Conservation (phyloP, 1,284 basidiomycete genomes). For the Fomitiporia mediterranea region DNA sequence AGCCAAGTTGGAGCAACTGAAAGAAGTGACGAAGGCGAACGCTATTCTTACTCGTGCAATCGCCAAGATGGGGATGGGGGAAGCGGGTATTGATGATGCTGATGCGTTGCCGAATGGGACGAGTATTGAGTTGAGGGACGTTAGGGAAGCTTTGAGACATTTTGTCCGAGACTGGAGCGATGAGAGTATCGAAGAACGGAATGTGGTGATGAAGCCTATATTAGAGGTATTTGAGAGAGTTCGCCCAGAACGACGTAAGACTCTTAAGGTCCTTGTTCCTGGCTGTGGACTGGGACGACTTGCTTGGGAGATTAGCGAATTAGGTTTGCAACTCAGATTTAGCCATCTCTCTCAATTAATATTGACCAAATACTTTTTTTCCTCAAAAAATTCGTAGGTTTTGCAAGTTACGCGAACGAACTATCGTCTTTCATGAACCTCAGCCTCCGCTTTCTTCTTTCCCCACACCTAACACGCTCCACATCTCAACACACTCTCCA, state of each 20-base stretch:
- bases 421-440: slow-evolving; percentile 62
- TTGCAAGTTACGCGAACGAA: slow-evolving; percentile 53
- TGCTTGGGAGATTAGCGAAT: slow-evolving; percentile 59
- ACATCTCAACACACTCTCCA: slow-evolving; percentile 46
- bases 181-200: slow-evolving; percentile 48
- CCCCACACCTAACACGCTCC: slow-evolving; percentile 37
- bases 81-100: slow-evolving; percentile 18
- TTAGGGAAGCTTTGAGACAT: slow-evolving; percentile 57
- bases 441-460: slow-evolving; percentile 52
- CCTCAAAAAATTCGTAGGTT: slow-evolving; percentile 36
- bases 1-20: slow-evolving; percentile 43
- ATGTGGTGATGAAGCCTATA: slow-evolving; percentile 50
- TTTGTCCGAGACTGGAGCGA: slow-evolving; percentile 64
- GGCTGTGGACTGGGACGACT: slow-evolving; percentile 59
- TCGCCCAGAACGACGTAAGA: slow-evolving; percentile 26
- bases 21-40: slow-evolving; percentile 43
- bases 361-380: neutral
- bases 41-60: slow-evolving; percentile 43
- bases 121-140: slow-evolving; percentile 41
- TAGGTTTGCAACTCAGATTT: slow-evolving; percentile 36
- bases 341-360: neutral
- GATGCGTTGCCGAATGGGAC: neutral
- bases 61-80: slow-evolving; percentile 35
- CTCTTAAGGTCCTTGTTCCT: slow-evolving; percentile 50
- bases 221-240: slow-evolving; percentile 39